These are phyloP conservation scores for Nitzschia sp. DNA, from an alignment of 108 stramenopile genomes.

Conservation along the genomic window DNA sequence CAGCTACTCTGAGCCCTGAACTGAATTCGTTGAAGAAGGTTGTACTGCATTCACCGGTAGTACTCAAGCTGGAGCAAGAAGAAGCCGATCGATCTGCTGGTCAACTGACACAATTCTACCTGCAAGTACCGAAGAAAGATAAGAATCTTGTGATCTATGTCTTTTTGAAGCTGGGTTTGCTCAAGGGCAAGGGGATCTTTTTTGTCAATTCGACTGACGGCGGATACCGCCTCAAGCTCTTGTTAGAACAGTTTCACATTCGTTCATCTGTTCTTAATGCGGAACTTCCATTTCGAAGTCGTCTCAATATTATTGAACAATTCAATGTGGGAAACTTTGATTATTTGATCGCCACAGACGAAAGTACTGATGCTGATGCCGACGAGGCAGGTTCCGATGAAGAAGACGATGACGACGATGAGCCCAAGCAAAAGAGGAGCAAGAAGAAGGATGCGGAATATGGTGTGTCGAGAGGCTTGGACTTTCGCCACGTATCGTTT, in stretches of 20 bases:
- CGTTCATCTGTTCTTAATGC: slow-evolving; percentile 95
- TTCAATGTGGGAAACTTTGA: slow-evolving; percentile 99
- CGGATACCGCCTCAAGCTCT: slow-evolving; percentile 95
- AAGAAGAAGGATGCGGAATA: slow-evolving; percentile 83
- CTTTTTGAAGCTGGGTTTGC: slow-evolving; percentile 90
- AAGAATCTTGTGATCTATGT: slow-evolving; percentile 93
- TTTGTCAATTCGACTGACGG: slow-evolving; percentile 94
- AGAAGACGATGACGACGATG: slow-evolving; percentile 28
- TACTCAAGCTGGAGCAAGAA: slow-evolving; percentile 91
- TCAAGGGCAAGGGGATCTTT: slow-evolving; percentile 96
- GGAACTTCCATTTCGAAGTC: slow-evolving; percentile 93
- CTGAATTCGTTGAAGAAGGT: slow-evolving; percentile 91
- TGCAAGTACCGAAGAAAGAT: slow-evolving; percentile 79
- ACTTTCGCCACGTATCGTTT: slow-evolving; percentile 94
- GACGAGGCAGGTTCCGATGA: slow-evolving; percentile 47
- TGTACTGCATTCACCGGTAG: slow-evolving; percentile 92
- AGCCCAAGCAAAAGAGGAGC: slow-evolving; percentile 26
- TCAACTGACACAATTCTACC: slow-evolving; percentile 89
- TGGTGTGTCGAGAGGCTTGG: slow-evolving; percentile 94
- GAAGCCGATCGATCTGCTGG: slow-evolving; percentile 42
- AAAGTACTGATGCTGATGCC: slow-evolving; percentile 68
- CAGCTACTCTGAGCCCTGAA: slow-evolving; percentile 94
- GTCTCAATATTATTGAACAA: slow-evolving; percentile 94
- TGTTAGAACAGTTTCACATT: slow-evolving; percentile 97
- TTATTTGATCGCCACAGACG: slow-evolving; percentile 96